Conservation (phyloP, 345 rosid species). For the Ailanthus altissimus region DNA sequence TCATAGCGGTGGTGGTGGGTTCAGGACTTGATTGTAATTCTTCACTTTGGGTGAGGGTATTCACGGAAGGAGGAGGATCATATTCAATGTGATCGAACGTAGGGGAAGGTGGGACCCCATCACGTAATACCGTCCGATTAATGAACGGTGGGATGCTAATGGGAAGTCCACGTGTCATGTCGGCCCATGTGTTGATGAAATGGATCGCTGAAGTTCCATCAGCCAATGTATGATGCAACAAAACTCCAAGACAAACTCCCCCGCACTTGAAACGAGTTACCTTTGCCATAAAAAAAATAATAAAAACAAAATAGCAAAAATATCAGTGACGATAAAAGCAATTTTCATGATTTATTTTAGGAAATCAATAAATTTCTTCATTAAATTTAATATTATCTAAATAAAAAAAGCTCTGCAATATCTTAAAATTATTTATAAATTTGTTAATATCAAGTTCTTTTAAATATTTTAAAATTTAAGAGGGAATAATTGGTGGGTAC, state of each 20-base stretch:
- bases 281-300: background rate
- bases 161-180: background rate
- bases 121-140: background rate
- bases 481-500: too few relatives aligned
- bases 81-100: background rate
- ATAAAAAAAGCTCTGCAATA: too few relatives aligned
- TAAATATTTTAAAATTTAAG: too few relatives aligned
- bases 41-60: background rate
- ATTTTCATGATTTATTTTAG: too few relatives aligned
- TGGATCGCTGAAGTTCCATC: constrained; percentile 28
- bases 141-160: background rate
- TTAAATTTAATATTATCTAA: too few relatives aligned
- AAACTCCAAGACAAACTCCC: constrained; percentile 28
- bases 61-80: background rate
- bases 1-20: background rate
- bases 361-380: too few relatives aligned
- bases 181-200: constrained; percentile 39
- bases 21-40: background rate
- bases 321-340: too few relatives aligned
- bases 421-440: too few relatives aligned
- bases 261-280: constrained; percentile 35
- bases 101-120: background rate
- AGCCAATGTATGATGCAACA: constrained; percentile 23
- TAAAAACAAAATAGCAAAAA: too few relatives aligned
- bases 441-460: too few relatives aligned